A percentile compares a stretch with the other conserved stretches of the same genome.
Evolutionary conservation across 257 asterid species (phyloP).

Genomic region (Osmanthus fragrans): DNA sequence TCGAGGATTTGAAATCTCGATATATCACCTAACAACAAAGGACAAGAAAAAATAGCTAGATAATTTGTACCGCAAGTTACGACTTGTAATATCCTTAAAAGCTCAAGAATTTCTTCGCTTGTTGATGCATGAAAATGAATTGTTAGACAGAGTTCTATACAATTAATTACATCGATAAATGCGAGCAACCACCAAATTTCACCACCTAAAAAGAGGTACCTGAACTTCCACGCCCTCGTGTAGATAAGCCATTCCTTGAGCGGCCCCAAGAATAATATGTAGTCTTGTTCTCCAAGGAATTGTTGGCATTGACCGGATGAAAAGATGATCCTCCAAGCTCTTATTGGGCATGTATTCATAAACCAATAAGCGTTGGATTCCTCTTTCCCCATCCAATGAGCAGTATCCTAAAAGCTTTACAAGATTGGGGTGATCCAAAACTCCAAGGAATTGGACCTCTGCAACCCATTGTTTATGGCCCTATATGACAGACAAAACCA

Average conservation of each 20-base stretch:
- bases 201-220: conserved; percentile 35
- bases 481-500: conserved; percentile 33
- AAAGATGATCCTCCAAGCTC: conserved; percentile 92
- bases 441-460: conserved; percentile 92
- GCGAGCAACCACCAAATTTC: background rate
- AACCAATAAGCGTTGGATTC: conserved; percentile 79
- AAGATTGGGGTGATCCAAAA: conserved; percentile 76
- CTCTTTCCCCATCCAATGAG: conserved; percentile 83
- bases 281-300: conserved; percentile 77
- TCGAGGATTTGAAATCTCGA: conserved; percentile 89
- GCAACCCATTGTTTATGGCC: conserved; percentile 96
- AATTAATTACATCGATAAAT: background rate
- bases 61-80: background rate
- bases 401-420: conserved; percentile 94
- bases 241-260: conserved; percentile 86
- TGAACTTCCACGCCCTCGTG: conserved; percentile 80
- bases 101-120: conserved; percentile 10
- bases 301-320: conserved; percentile 55
- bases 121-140: background rate
- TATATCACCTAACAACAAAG: conserved; percentile 65
- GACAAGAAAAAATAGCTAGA: conserved; percentile 1
- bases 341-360: conserved; percentile 84
- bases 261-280: conserved; percentile 80
- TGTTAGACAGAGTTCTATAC: background rate
- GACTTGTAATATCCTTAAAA: background rate